phyloP scores from a whole-genome alignment of 2,329 filamentous ascomycete species.

The Fusarium mundagurra region DNA sequence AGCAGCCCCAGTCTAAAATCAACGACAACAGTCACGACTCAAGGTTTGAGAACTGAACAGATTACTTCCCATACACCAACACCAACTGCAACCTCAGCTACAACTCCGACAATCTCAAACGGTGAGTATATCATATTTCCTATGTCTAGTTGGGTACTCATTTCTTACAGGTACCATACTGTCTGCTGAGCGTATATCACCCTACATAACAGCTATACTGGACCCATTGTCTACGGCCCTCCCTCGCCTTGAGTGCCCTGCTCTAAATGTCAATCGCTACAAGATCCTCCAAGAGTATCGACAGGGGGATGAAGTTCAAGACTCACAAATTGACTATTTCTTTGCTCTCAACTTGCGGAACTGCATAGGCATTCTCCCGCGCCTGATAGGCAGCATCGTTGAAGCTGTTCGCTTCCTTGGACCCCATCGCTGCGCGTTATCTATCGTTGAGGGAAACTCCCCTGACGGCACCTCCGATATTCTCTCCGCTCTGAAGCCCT shows the following conservation, averaged over 20 bases:
- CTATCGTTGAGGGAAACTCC: conserved; percentile 66
- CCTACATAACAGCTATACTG: conserved; percentile 45
- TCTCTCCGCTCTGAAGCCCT: conserved; percentile 52
- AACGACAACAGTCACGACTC: background rate
- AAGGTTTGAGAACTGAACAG: background rate
- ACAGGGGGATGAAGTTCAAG: background rate
- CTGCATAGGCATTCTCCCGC: conserved; percentile 56
- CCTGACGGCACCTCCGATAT: conserved; percentile 64
- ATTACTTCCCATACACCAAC: background rate
- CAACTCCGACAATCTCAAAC: conserved; percentile 3
- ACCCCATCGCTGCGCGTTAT: conserved; percentile 60
- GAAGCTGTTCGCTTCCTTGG: conserved; percentile 61
- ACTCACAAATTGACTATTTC: conserved; percentile 51
- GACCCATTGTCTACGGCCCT: conserved; percentile 35
- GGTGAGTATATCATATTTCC: background rate
- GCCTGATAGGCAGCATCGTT: conserved; percentile 62
- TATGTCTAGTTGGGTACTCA: background rate
- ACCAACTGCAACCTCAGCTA: background rate
- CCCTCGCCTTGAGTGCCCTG: conserved; percentile 46
- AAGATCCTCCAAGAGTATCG: conserved; percentile 18
- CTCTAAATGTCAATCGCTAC: conserved; percentile 34
- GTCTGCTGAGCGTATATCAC: conserved; percentile 23
- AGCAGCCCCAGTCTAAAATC: background rate
- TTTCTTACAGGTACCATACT: conserved; percentile 46
- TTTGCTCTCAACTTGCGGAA: conserved; percentile 64